Conservation (phyloP, 1,139 yeast genomes). For the Eremothecium coryli region DNA sequence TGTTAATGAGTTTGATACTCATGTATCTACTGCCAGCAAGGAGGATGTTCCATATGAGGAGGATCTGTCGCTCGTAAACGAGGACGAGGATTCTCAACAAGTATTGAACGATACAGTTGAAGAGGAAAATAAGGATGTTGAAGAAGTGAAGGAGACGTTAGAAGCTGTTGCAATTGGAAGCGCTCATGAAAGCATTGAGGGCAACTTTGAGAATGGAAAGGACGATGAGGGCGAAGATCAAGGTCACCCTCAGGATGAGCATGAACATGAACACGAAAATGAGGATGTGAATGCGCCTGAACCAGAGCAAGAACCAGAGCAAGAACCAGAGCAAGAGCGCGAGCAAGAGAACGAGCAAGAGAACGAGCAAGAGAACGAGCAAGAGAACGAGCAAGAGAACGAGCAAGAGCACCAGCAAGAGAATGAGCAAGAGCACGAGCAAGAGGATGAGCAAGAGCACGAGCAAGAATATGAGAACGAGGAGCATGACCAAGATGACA, state of each 20-base stretch:
- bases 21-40: neutral
- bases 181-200: neutral
- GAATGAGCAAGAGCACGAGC: conserved; percentile 1
- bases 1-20: too few relatives aligned
- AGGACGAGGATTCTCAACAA: neutral
- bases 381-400: too few relatives aligned
- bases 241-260: neutral
- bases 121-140: conserved; percentile 1
- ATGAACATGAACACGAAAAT: neutral
- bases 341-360: conserved; percentile 1
- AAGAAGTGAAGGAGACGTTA: neutral
- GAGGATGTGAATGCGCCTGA: too few relatives aligned
- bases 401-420: conserved; percentile 3
- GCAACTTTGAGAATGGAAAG: neutral
- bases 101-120: too few relatives aligned
- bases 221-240: neutral
- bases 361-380: conserved; percentile 1
- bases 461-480: neutral
- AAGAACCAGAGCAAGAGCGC: neutral
- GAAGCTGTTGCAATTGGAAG: neutral
- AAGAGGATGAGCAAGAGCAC: neutral
- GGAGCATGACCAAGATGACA: too few relatives aligned
- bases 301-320: conserved; percentile 3
- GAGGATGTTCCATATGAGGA: neutral
- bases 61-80: neutral